A percentile compares a stretch with the other conserved stretches of the same genome.
Conservation (phyloP, 805 yeast species). For the Danielia oregonensis region DNA sequence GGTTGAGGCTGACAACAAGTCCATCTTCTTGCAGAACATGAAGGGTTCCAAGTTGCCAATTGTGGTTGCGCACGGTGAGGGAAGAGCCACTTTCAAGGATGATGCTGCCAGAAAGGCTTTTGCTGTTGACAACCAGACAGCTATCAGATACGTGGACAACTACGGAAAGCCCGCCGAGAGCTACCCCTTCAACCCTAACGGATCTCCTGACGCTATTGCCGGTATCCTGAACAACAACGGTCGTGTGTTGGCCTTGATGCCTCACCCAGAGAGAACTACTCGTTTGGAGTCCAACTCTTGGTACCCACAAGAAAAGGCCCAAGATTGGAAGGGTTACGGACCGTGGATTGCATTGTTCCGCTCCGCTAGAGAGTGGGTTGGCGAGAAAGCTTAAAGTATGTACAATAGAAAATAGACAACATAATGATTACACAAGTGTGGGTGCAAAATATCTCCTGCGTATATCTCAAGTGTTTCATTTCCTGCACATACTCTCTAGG, state of each 20-base stretch:
- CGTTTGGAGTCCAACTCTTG: conserved; percentile 88
- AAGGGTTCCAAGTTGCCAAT: conserved; percentile 91
- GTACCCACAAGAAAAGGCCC: conserved; percentile 63
- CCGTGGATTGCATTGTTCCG: conserved; percentile 95
- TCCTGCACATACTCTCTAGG: too few relatives aligned
- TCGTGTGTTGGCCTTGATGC: conserved; percentile 97
- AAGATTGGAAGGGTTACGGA: conserved; percentile 76
- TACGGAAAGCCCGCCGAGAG: conserved; percentile 78
- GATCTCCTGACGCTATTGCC: conserved; percentile 89
- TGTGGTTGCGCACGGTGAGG: conserved; percentile 99
- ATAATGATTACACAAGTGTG: background rate
- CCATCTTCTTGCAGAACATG: conserved; percentile 84
- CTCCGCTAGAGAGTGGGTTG: conserved; percentile 93
- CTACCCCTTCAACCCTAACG: conserved; percentile 95
- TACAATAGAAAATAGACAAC: conserved; percentile 1
- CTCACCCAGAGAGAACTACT: conserved; percentile 95
- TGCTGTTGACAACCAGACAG: conserved; percentile 49
- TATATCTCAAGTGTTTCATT: background rate
- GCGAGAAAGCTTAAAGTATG: conserved; percentile 25
- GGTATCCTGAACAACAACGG: conserved; percentile 90
- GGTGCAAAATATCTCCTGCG: too few relatives aligned
- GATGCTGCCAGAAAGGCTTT: conserved; percentile 45
- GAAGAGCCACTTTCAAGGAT: conserved; percentile 70
- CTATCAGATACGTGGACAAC: conserved; percentile 84
- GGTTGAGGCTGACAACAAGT: conserved; percentile 53